Percentiles rank a stretch among this genome's conserved stretches.
These are phyloP conservation scores for Bombardia bombarda DNA, from an alignment of 495 filamentous ascomycete species.

Conservation along the genomic window DNA sequence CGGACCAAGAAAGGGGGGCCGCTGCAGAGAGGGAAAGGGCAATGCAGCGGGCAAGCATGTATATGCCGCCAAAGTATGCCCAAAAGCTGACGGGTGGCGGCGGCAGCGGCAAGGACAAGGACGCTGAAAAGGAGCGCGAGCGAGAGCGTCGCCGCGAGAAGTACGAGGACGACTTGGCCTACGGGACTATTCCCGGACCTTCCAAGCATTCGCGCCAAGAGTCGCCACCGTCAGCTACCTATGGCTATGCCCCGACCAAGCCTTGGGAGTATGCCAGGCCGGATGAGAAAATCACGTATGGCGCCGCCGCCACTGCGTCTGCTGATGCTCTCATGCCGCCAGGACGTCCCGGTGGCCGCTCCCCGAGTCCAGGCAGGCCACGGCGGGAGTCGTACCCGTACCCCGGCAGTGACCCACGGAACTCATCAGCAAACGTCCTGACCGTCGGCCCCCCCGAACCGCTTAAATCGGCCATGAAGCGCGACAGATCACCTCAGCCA, in stretches of 20 bases:
- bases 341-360: constrained; percentile 18
- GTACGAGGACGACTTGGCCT: constrained; percentile 38
- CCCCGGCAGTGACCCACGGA: constrained; percentile 16
- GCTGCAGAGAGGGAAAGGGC: constrained; percentile 15
- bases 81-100: constrained; percentile 12
- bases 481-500: constrained; percentile 38
- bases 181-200: constrained; percentile 28
- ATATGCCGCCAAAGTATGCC: constrained; percentile 20
- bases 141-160: constrained; percentile 29
- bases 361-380: constrained; percentile 16
- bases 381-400: not conserved
- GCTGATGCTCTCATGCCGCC: constrained; percentile 8
- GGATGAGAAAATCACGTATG: constrained; percentile 24
- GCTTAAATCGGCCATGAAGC: constrained; percentile 27
- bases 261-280: constrained; percentile 44
- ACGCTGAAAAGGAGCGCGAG: constrained; percentile 12
- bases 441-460: constrained; percentile 26
- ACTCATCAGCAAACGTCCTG: constrained; percentile 21
- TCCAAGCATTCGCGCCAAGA: constrained; percentile 21
- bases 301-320: constrained; percentile 33
- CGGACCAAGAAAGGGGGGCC: too few relatives aligned
- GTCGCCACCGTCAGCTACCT: constrained; percentile 19
- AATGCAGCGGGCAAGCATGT: constrained; percentile 6
- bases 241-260: constrained; percentile 40
- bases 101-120: constrained; percentile 10